These are phyloP conservation scores for Quercus phellos DNA, from an alignment of 331 rosid genomes.

Conservation along the genomic window DNA sequence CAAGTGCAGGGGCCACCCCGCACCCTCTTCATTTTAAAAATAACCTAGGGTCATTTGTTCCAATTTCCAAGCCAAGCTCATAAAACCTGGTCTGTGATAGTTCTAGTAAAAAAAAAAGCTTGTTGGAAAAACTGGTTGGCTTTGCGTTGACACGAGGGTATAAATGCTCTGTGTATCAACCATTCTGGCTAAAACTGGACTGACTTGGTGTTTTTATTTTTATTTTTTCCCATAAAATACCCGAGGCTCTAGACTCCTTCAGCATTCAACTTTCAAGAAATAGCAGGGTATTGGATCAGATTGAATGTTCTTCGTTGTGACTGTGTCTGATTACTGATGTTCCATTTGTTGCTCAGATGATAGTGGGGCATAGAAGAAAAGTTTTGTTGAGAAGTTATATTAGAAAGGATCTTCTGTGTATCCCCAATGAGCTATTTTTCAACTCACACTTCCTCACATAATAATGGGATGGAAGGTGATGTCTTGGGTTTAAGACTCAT, in stretches of 20 bases:
- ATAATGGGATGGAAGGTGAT: too few relatives aligned
- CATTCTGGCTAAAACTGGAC: too few relatives aligned
- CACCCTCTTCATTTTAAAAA: background rate
- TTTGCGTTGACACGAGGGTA: background rate
- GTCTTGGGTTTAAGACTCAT: too few relatives aligned
- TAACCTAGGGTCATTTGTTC: background rate
- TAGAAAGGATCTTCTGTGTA: background rate
- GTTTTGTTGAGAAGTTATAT: background rate
- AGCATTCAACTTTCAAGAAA: background rate
- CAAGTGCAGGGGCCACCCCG: background rate
- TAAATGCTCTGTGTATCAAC: background rate
- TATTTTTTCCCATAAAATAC: background rate
- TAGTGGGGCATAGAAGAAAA: background rate
- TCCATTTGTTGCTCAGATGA: too few relatives aligned
- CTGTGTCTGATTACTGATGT: too few relatives aligned
- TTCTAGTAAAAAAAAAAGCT: background rate
- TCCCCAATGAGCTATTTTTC: too few relatives aligned
- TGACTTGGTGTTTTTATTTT: background rate
- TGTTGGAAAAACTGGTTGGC: background rate
- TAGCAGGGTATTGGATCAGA: background rate
- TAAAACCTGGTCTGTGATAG: background rate
- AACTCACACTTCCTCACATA: too few relatives aligned
- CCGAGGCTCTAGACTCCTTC: background rate
- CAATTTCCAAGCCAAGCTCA: background rate
- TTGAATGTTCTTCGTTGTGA: too few relatives aligned